Base-by-base conservation (phyloP, 176 grass and related monocot species). In the Oryza officinalis region DNA sequence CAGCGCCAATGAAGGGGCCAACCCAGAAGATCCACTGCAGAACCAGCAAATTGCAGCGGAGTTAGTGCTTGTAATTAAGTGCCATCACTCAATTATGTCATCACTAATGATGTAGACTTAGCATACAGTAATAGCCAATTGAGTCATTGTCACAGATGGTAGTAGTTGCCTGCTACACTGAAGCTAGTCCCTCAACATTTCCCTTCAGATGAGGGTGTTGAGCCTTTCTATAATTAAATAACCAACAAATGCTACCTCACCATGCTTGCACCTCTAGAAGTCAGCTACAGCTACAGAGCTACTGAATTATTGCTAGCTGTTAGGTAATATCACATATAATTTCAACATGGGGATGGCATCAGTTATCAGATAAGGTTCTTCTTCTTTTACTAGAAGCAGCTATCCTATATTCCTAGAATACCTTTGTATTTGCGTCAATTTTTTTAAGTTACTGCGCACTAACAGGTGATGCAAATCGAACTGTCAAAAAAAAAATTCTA, bases 1-100 rank as follows among this genome's bases (percentile, higher is more conserved):
- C 78, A 64, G 94, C 94, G 15, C 94, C 94, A 41, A 91, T 73
- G 81, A 97, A 93, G 81, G 94, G 94, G 15, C 94, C 94, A 27
- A 93, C 94, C 94, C 94, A 97, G 89, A 97, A 97, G 72, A 97
- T 93, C 90, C 89, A 92, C 93, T 92, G 85, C 85, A 75, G 63
- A 52, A 38, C 20, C 1, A 57, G 38, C 14, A 75, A 75, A 13
- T 68, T 4, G 18, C 8, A 27, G 14, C 9, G 44, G 13, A 2
- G 46, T 57, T 44, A 79, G 57, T 59, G 8, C 40, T 65, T 82
- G 49, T 20, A 17, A 38, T 38, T 38, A 38, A 67, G 61, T 40
- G 31, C 2, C 38, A 26, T 18, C 22, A 59, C 20, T 37, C 8
- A 18, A 80, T 45, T 40, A 30, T 80, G 80, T 35, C 26, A 59